These are phyloP conservation scores for Alternaria sp. DNA, from an alignment of 2,329 filamentous ascomycete species.

Conservation along the genomic window DNA sequence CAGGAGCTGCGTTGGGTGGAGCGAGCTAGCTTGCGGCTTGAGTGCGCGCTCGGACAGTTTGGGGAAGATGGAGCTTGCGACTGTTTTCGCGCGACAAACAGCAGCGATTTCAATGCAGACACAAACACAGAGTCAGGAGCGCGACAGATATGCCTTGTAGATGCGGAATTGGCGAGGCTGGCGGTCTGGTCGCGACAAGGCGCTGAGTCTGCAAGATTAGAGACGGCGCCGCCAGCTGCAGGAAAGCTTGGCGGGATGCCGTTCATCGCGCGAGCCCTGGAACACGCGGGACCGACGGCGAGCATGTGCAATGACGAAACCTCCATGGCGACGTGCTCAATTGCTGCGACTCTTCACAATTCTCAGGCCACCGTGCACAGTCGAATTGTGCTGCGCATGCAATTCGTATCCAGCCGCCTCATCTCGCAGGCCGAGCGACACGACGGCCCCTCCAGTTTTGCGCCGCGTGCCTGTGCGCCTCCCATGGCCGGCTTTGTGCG, in stretches of 20 bases:
- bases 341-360: constrained; percentile 4
- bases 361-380: constrained; percentile 12
- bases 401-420: constrained; percentile 10
- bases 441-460: constrained; percentile 25
- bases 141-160: constrained; percentile 2
- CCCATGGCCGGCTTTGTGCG: constrained; percentile 12
- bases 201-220: constrained; percentile 12
- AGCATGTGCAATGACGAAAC: constrained; percentile 29
- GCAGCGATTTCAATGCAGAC: constrained; percentile 12
- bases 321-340: constrained; percentile 16
- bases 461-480: constrained; percentile 18
- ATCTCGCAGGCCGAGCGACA: constrained; percentile 1
- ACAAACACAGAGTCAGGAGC: constrained; percentile 12
- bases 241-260: constrained; percentile 15
- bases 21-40: constrained; percentile 27
- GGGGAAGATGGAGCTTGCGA: constrained; percentile 25
- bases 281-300: constrained; percentile 5
- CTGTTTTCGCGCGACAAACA: background rate
- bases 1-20: constrained; percentile 30
- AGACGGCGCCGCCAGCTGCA: constrained; percentile 18
- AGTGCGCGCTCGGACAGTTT: constrained; percentile 32
- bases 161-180: constrained; percentile 28
- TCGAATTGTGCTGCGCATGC: constrained; percentile 13
- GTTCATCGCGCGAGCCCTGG: constrained; percentile 7
- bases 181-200: constrained; percentile 14